Base-by-base conservation (phyloP, 768 basidiomycete species). In the Agrocybe pediades region DNA sequence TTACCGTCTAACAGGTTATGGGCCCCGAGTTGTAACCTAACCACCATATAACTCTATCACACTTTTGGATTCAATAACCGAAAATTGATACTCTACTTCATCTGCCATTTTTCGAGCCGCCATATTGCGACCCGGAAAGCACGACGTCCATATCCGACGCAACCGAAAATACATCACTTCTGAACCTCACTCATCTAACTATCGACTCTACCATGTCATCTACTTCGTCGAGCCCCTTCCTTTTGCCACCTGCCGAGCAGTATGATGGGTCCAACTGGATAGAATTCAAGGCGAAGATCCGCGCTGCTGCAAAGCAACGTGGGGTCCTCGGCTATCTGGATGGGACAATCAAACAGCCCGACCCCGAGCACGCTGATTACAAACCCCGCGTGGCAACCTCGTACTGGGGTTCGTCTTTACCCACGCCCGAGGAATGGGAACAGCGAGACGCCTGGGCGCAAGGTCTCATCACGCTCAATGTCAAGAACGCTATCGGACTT, bases 401-500 rank as follows among this genome's bases (percentile, higher is more conserved):
- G 2, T 51, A 48, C 41, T 57, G 59, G 55, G 39, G 43, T 0
- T 62, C 57, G 0, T 19, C 6, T 1, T 47, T 20, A 13, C 68
- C 68, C 2, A 55, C 58, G 1, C 2, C 20, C 7, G 56, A 61
- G 0, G 60, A 69, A 23, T 69, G 61, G 63, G 48, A 52, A 1
- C 44, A 52, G 6, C 47, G 60, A 1, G 61, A 69, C 24, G 59
- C 56, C 0, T 60, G 62, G 54, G 49, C 61, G 5, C 36, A 50
- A 2, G 54, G 51, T 0, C 55, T 62, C 1, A 49, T 68, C 21
- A 41, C 60, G 11, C 53, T 61, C 21, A 68, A 68, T 47, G 56
- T 58, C 33, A 62, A 65, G 27, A 63, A 68, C 33, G 57, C 62
- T 0, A 41, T 67, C 7, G 65, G 65, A 4, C 29, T 64, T 2